Percentiles rank a stretch among this genome's conserved stretches.
Conservation (phyloP, 257 asterid species). For the Paulownia fortunei region DNA sequence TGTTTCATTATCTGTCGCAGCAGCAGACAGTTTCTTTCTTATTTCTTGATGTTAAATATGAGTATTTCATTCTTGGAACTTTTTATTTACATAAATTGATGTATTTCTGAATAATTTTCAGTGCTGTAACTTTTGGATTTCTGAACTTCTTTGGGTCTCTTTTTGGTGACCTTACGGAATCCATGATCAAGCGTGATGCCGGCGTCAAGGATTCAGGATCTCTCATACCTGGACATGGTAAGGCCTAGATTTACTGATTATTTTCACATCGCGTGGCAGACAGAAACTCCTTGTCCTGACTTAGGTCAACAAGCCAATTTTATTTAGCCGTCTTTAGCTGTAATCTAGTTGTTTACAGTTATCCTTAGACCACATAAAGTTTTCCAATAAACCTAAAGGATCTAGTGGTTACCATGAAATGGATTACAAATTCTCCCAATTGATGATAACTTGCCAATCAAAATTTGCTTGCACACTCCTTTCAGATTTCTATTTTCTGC, state of each 20-base stretch:
- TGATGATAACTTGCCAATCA: not conserved
- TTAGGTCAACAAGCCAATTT: not conserved
- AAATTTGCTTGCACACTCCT: no score
- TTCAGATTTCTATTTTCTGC: not conserved
- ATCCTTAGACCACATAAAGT: not conserved
- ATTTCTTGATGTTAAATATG: not conserved
- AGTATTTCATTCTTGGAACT: not conserved
- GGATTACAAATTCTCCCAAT: not conserved
- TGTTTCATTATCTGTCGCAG: not conserved
- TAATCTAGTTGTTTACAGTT: not conserved
- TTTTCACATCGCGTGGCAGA: not conserved
- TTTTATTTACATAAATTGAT: not conserved
- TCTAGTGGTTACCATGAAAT: not conserved
- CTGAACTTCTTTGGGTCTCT: slow-evolving; percentile 75
- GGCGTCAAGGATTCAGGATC: slow-evolving; percentile 86
- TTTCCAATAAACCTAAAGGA: not conserved
- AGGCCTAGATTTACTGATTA: slow-evolving; percentile 1
- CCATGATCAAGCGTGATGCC: slow-evolving; percentile 89
- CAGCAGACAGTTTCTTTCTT: no score
- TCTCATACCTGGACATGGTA: slow-evolving; percentile 88
- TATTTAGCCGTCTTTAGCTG: no score
- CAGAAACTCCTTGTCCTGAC: not conserved
- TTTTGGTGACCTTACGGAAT: slow-evolving; percentile 76
- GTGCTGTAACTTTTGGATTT: slow-evolving; percentile 68
- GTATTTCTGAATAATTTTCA: slow-evolving; percentile 36